These are phyloP conservation scores for Nematocida homosporus DNA, from an alignment of 371 early-diverging fungal species.

Conservation along the genomic window DNA sequence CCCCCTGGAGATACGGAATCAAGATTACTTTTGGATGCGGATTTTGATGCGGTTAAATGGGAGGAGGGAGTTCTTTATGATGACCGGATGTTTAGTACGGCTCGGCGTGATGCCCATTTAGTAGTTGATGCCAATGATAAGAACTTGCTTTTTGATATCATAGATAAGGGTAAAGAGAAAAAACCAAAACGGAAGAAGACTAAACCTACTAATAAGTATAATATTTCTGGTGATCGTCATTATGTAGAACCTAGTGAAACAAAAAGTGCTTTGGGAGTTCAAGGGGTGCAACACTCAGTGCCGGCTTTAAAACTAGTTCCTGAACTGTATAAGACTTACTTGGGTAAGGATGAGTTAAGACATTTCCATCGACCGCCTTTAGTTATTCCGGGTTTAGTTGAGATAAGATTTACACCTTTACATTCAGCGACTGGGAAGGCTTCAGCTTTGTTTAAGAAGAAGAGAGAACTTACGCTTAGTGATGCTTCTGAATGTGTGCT, in stretches of 20 bases:
- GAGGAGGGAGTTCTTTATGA: constrained; percentile 66
- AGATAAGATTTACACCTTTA: constrained; percentile 23
- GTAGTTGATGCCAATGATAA: constrained; percentile 65
- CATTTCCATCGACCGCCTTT: constrained; percentile 84
- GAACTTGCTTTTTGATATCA: constrained; percentile 68
- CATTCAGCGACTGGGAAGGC: constrained; percentile 22
- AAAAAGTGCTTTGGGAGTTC: constrained; percentile 76
- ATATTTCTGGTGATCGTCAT: constrained; percentile 84
- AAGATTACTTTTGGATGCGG: constrained; percentile 61
- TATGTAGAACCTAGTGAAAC: constrained; percentile 75
- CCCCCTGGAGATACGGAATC: constrained; percentile 11
- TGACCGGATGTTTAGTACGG: constrained; percentile 24
- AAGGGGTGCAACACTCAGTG: constrained; percentile 78
- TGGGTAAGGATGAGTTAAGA: constrained; percentile 79
- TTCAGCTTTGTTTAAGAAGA: constrained; percentile 76
- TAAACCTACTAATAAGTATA: constrained; percentile 73
- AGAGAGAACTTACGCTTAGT: constrained; percentile 79
- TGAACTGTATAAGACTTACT: constrained; percentile 79
- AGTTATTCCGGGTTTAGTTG: constrained; percentile 68
- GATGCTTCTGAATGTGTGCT: constrained; percentile 79
- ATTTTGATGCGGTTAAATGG: constrained; percentile 65
- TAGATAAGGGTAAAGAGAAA: constrained; percentile 61
- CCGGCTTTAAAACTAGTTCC: constrained; percentile 82
- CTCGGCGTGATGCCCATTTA: constrained; percentile 49
- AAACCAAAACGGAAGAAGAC: constrained; percentile 60